phyloP scores from a whole-genome alignment of 306 rosid genomes.

The Dalbergia oliveri region DNA sequence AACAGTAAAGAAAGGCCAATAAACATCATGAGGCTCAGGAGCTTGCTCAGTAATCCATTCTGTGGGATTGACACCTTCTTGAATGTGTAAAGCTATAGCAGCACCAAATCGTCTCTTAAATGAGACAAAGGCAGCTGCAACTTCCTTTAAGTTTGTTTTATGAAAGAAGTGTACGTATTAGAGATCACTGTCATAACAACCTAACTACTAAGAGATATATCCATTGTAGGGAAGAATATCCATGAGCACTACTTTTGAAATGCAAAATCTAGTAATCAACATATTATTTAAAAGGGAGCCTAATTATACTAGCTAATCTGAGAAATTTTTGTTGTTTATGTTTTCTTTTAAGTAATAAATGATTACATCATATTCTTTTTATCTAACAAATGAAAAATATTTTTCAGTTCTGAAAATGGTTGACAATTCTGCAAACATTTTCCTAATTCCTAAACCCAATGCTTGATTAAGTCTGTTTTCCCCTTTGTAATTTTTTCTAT shows the following conservation, averaged over 20 bases:
- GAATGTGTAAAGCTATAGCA: conserved; percentile 71
- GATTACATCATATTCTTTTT: background rate
- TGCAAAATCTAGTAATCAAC: conserved; percentile 26
- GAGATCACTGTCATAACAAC: conserved; percentile 41
- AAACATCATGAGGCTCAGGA: conserved; percentile 84
- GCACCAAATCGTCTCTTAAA: conserved; percentile 88
- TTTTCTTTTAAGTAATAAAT: background rate
- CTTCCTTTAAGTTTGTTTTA: conserved; percentile 62
- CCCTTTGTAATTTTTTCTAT: conserved; percentile 13
- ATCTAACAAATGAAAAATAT: background rate
- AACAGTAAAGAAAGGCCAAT: conserved; percentile 82
- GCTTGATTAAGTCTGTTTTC: conserved; percentile 11
- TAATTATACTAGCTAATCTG: background rate
- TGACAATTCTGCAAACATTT: conserved; percentile 4
- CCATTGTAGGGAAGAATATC: conserved; percentile 22
- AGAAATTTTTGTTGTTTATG: background rate
- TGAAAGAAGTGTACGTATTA: conserved; percentile 31
- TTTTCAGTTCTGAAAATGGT: background rate
- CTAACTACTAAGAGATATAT: conserved; percentile 18
- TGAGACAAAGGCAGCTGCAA: conserved; percentile 86
- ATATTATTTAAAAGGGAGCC: conserved; percentile 14
- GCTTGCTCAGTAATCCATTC: conserved; percentile 87
- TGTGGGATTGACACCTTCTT: conserved; percentile 79
- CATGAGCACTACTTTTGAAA: background rate
- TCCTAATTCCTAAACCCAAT: background rate